Evolutionary conservation across 257 asterid genomes (phyloP), one percentile per base, ranked within the genome.

Genomic region (Nicotiana tomentosiformis): DNA sequence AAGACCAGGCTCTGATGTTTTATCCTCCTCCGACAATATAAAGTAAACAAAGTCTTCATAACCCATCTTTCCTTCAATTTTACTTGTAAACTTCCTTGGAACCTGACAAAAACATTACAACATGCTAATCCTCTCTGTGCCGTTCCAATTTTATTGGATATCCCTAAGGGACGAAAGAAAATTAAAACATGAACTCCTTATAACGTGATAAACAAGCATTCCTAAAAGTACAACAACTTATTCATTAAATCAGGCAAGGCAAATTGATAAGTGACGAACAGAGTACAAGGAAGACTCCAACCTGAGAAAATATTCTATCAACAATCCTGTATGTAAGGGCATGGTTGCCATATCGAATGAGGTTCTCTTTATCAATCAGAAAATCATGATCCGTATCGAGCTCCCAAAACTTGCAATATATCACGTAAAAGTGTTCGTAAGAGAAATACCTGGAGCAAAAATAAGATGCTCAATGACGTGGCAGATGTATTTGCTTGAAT

Each of bases 331-430:
- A 96, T 37, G 99, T 96, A 80, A 96, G 99, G 84, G 97, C 98
- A 66, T 96, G 99, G 88, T 96, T 96, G 85, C 99, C 99, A 90
- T 96, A 96, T 94, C 96, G 92, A 83, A 96, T 93, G 88, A 96
- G 98, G 86, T 94, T 94, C 90, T 96, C 99, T 86, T 96, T 96
- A 87, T 96, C 98, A 67, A 96, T 96, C 86, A 93, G 90, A 88
- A 96, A 96, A 88, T 96, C 99, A 83, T 96, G 99, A 89, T 96
- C 99, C 10, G 98, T 88, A 84, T 96, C 99, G 86, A 96, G 97
- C 94, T 96, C 99, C 99, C 99, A 96, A 84, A 96, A 96, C 90
- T 96, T 96, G 97, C 99, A 96, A 87, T 96, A 96, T 91, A 96
- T 96, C 90, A 96, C 99, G 81, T 96, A 96, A 84, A 96, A 96